These are phyloP conservation scores for Phlegmacium glaucopus DNA, from an alignment of 768 basidiomycete species.

Conservation along the genomic window DNA sequence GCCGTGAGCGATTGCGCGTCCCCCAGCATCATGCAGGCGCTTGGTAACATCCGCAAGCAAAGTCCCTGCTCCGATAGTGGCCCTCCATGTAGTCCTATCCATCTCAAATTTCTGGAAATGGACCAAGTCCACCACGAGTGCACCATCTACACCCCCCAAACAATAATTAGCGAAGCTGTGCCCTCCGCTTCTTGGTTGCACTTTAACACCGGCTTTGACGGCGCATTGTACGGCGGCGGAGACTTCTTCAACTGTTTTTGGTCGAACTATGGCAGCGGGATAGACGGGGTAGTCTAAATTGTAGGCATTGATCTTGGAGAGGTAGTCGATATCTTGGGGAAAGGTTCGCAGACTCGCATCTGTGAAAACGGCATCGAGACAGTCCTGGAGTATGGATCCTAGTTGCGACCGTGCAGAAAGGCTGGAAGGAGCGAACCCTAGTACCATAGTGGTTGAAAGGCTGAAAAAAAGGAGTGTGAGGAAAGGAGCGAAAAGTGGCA, in stretches of 20 bases:
- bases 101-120: slow-evolving; percentile 9
- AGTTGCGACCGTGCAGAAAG: not conserved
- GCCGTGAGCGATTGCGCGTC: slow-evolving; percentile 5
- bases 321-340: slow-evolving; percentile 5
- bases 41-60: slow-evolving; percentile 5
- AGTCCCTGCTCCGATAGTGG: slow-evolving; percentile 5
- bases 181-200: slow-evolving; percentile 3
- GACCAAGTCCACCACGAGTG: slow-evolving; percentile 4
- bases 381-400: not conserved
- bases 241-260: slow-evolving; percentile 2
- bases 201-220: slow-evolving; percentile 5
- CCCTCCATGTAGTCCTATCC: slow-evolving; percentile 5
- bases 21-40: slow-evolving; percentile 6
- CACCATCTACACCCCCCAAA: slow-evolving; percentile 2
- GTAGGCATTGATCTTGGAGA: slow-evolving; percentile 1
- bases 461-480: not conserved
- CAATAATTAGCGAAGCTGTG: slow-evolving; percentile 8
- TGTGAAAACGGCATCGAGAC: not conserved
- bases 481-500: no score
- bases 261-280: slow-evolving; percentile 5
- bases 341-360: not conserved
- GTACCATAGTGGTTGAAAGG: no score
- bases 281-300: slow-evolving; percentile 4
- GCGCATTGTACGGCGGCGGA: slow-evolving; percentile 6
- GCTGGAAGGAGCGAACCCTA: not conserved